phyloP scores from a whole-genome alignment of 1,284 basidiomycete genomes.

The Trametes sp. region DNA sequence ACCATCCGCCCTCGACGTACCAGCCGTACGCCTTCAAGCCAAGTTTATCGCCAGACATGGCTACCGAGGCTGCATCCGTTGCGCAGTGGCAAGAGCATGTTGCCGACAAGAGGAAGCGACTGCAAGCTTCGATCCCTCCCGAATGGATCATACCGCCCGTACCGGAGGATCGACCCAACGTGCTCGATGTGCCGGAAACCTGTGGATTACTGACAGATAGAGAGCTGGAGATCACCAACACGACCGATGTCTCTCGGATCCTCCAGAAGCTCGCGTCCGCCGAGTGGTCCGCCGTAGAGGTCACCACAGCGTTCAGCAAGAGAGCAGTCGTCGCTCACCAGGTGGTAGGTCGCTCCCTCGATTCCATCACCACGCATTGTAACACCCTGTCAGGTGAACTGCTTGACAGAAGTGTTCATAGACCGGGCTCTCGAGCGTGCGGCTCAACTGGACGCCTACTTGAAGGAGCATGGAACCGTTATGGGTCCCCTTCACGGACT shows the following conservation, averaged over 20 bases:
- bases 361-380: background rate
- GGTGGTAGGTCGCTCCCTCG: conserved; percentile 48
- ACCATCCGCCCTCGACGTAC: too few relatives aligned
- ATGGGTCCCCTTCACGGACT: conserved; percentile 60
- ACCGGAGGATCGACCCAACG: conserved; percentile 41
- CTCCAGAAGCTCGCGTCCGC: conserved; percentile 48
- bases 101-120: conserved; percentile 48
- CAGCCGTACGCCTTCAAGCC: background rate
- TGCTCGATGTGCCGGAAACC: conserved; percentile 48
- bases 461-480: conserved; percentile 45
- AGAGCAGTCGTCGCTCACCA: conserved; percentile 58
- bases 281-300: conserved; percentile 46
- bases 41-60: background rate
- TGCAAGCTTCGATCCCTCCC: conserved; percentile 52
- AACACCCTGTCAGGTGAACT: conserved; percentile 46
- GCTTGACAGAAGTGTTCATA: conserved; percentile 55
- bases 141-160: conserved; percentile 54
- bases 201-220: conserved; percentile 52
- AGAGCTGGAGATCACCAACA: conserved; percentile 46
- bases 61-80: background rate
- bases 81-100: conserved; percentile 27
- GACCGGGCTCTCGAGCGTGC: conserved; percentile 54
- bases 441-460: conserved; percentile 49
- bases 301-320: conserved; percentile 55
- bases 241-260: conserved; percentile 34